Evolutionary conservation across 805 yeast genomes (phyloP).

Genomic region (Lipomyces chichibuensis): DNA sequence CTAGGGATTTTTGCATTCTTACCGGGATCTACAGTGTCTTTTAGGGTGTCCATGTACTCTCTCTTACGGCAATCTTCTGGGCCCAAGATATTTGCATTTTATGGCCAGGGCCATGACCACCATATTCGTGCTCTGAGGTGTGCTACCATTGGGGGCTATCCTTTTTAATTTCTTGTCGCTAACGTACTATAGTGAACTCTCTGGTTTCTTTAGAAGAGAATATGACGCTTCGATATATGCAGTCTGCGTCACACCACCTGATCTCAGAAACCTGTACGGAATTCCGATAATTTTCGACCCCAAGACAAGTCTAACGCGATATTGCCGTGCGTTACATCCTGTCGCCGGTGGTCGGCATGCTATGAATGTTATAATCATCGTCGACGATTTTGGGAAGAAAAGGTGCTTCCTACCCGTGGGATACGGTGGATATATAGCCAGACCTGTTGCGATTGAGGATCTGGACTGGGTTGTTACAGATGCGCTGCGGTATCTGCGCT

Average conservation of each 20-base stretch:
- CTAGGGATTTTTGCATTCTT: conserved; percentile 10
- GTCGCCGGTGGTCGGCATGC: conserved; percentile 34
- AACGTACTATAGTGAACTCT: conserved; percentile 7
- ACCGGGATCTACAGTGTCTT: conserved; percentile 14
- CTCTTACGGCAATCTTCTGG: conserved; percentile 13
- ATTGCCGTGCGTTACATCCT: conserved; percentile 34
- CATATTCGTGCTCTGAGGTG: conserved; percentile 15
- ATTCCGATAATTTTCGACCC: conserved; percentile 27
- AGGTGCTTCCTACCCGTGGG: conserved; percentile 31
- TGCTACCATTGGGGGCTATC: background rate
- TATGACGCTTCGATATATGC: conserved; percentile 24
- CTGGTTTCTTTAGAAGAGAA: background rate
- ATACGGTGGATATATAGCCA: conserved; percentile 19
- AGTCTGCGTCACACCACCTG: conserved; percentile 22
- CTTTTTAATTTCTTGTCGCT: background rate
- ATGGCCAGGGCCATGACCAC: conserved; percentile 14
- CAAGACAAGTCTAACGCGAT: conserved; percentile 24
- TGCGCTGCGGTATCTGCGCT: conserved; percentile 17
- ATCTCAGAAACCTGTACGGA: conserved; percentile 6
- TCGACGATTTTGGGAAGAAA: conserved; percentile 21
- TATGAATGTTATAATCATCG: conserved; percentile 25
- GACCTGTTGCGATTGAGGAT: conserved; percentile 28
- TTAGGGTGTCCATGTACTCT: conserved; percentile 7
- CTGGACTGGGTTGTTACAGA: conserved; percentile 17
- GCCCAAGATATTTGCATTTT: conserved; percentile 19